Conservation (phyloP, 1,284 basidiomycete species). For the Meripilus lineatus region DNA sequence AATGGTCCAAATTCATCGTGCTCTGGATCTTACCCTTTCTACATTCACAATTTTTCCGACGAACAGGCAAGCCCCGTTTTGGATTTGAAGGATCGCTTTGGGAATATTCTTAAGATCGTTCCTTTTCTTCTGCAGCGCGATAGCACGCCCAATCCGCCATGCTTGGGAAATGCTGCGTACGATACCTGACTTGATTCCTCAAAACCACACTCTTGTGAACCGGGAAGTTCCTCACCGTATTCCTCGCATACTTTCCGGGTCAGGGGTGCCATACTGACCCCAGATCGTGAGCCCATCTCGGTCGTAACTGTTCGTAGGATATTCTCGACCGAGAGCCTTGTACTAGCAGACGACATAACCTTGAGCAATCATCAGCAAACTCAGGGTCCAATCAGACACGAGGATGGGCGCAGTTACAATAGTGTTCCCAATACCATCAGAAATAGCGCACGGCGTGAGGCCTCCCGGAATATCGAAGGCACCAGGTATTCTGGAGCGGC, state of each 20-base stretch:
- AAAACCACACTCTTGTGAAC: neutral
- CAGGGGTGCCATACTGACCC: slow-evolving; percentile 37
- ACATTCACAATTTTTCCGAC: slow-evolving; percentile 51
- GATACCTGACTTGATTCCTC: slow-evolving; percentile 21
- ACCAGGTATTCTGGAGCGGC: slow-evolving; percentile 32
- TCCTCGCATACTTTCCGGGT: slow-evolving; percentile 28
- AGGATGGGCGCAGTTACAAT: slow-evolving; percentile 22
- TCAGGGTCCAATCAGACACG: neutral
- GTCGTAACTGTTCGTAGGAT: slow-evolving; percentile 28
- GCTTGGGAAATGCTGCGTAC: slow-evolving; percentile 45
- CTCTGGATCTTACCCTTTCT: slow-evolving; percentile 26
- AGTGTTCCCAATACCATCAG: slow-evolving; percentile 41
- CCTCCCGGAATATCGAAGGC: slow-evolving; percentile 33
- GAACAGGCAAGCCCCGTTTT: slow-evolving; percentile 48
- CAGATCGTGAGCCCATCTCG: slow-evolving; percentile 40
- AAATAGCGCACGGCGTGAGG: slow-evolving; percentile 39
- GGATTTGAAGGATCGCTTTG: slow-evolving; percentile 40
- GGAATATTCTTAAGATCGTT: slow-evolving; percentile 42
- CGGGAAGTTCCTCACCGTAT: slow-evolving; percentile 25
- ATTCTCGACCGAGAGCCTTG: slow-evolving; percentile 24
- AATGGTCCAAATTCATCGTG: too few species aligned
- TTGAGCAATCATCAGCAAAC: slow-evolving; percentile 5
- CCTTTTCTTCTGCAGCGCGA: slow-evolving; percentile 22
- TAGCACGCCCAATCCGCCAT: slow-evolving; percentile 46
- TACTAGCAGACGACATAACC: slow-evolving; percentile 26